These are phyloP conservation scores for Diaporthe sp. DNA, from an alignment of 2,329 filamentous ascomycete species.

Conservation along the genomic window DNA sequence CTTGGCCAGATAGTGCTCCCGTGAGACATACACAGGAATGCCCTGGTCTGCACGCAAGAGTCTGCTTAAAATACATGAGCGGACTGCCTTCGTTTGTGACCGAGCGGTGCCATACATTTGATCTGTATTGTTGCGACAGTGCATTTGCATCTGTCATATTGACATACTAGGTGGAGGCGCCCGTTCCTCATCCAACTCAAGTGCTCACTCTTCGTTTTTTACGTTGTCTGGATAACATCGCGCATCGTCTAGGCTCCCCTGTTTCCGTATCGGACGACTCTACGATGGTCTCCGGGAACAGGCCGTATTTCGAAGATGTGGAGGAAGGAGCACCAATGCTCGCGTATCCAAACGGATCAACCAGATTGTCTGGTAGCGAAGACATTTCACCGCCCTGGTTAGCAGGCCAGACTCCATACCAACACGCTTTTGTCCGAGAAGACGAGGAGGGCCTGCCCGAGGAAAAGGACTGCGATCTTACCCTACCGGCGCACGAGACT, in stretches of 20 bases:
- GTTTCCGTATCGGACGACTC: background rate
- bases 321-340: background rate
- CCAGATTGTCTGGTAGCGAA: background rate
- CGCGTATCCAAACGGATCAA: background rate
- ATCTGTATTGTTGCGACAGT: no score
- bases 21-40: no score
- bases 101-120: no score
- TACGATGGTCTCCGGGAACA: background rate
- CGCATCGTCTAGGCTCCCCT: no score
- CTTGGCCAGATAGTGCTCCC: no score
- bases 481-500: background rate
- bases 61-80: no score
- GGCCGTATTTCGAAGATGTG: background rate
- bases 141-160: no score
- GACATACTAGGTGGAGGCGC: no score
- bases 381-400: background rate
- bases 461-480: background rate
- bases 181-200: background rate
- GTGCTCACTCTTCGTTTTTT: background rate
- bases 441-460: background rate
- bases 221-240: background rate
- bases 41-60: no score
- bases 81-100: no score
- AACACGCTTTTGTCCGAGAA: background rate
- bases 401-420: background rate